A percentile compares a stretch with the other conserved stretches of the same genome.
These are phyloP conservation scores for Fusarium sp. DNA, from an alignment of 2,329 filamentous ascomycete genomes.

Conservation along the genomic window DNA sequence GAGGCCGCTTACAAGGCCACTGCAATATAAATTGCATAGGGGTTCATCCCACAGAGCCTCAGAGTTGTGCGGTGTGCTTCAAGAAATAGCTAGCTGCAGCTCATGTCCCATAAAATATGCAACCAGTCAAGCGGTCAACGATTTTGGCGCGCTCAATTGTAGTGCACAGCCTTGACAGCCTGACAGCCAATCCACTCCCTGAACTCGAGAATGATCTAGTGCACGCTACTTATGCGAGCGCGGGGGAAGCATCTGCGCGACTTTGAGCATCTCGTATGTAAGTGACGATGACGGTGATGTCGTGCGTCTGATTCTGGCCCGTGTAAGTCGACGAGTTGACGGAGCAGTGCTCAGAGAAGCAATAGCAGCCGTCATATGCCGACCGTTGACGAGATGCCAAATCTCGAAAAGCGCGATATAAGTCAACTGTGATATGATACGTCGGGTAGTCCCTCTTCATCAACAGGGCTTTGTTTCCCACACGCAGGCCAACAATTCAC, in stretches of 20 bases:
- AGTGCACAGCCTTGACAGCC: slow-evolving; percentile 35
- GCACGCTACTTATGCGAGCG: slow-evolving; percentile 32
- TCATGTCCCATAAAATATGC: slow-evolving; percentile 49
- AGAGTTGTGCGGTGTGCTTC: slow-evolving; percentile 47
- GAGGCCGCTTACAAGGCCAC: slow-evolving; percentile 38
- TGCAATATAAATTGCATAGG: slow-evolving; percentile 42
- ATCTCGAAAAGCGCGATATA: slow-evolving; percentile 27
- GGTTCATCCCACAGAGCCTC: slow-evolving; percentile 46
- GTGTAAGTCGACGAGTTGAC: slow-evolving; percentile 39
- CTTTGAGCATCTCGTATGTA: slow-evolving; percentile 2
- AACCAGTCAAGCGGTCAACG: slow-evolving; percentile 48
- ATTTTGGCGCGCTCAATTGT: slow-evolving; percentile 36
- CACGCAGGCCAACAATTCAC: slow-evolving; percentile 19
- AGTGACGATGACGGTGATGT: slow-evolving; percentile 17
- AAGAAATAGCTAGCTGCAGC: slow-evolving; percentile 45
- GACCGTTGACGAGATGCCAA: slow-evolving; percentile 23
- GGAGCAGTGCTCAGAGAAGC: slow-evolving; percentile 37
- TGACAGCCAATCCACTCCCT: slow-evolving; percentile 31
- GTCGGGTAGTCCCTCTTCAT: slow-evolving; percentile 18
- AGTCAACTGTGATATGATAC: slow-evolving; percentile 40
- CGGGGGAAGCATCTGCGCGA: slow-evolving; percentile 30
- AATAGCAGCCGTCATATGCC: slow-evolving; percentile 31
- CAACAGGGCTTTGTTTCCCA: slow-evolving; percentile 31
- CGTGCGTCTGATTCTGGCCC: slow-evolving; percentile 22
- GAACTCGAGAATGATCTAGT: slow-evolving; percentile 35